Evolutionary conservation across 768 basidiomycete genomes (phyloP).

Genomic region (Boletellus ananiceps): DNA sequence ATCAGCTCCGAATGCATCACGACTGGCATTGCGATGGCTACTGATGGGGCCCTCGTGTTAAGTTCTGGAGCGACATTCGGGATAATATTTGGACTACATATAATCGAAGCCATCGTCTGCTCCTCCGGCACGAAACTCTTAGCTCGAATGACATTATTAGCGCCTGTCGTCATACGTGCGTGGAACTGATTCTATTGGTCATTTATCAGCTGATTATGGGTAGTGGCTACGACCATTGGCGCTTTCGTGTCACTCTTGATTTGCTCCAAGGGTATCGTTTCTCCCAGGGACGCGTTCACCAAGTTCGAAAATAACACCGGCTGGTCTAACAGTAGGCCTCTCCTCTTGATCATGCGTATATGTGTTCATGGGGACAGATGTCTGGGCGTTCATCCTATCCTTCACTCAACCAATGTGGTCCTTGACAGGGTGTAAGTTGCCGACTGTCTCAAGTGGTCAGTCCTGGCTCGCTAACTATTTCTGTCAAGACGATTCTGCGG

Average conservation of each 20-base stretch:
- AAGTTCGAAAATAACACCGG: conserved; percentile 26
- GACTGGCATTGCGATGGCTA: conserved; percentile 21
- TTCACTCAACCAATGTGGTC: conserved; percentile 27
- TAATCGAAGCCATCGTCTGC: conserved; percentile 18
- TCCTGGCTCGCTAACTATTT: not conserved
- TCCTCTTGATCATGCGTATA: not conserved
- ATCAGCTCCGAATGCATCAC: conserved; percentile 17
- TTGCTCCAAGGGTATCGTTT: conserved; percentile 15
- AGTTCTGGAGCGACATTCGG: conserved; percentile 19
- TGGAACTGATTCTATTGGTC: not conserved
- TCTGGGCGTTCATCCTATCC: conserved; percentile 23
- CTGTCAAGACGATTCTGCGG: conserved; percentile 42
- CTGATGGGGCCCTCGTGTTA: conserved; percentile 18
- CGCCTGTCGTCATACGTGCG: conserved; percentile 16
- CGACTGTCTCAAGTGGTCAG: not conserved
- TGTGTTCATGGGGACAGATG: conserved; percentile 9
- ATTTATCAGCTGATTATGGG: not conserved
- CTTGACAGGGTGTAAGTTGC: conserved; percentile 20
- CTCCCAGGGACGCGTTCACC: conserved; percentile 17
- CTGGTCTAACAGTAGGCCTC: conserved; percentile 17
- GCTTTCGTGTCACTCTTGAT: conserved; percentile 14
- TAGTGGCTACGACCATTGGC: conserved; percentile 19
- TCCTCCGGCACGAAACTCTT: conserved; percentile 20
- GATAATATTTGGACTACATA: conserved; percentile 17
- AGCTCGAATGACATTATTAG: conserved; percentile 20